A percentile compares a stretch with the other conserved stretches of the same genome.
These are phyloP conservation scores for Tetracladium setigerum DNA, from an alignment of 495 filamentous ascomycete species.

Conservation along the genomic window DNA sequence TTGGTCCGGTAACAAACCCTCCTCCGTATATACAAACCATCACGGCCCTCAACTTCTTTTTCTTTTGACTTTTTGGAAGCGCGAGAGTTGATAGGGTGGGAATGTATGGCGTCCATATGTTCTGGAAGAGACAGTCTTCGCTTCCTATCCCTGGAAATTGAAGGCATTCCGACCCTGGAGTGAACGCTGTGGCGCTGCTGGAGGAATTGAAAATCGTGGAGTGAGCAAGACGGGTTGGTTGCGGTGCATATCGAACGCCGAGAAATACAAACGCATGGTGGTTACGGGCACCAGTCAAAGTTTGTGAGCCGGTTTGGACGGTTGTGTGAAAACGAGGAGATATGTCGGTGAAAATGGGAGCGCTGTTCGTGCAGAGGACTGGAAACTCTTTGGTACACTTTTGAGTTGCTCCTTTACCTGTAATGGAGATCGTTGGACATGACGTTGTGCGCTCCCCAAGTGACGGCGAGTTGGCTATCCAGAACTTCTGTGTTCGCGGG, in stretches of 20 bases:
- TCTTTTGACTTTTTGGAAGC: constrained; percentile 28
- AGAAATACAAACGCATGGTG: constrained; percentile 32
- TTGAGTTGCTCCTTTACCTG: too few relatives aligned
- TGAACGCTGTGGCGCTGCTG: constrained; percentile 12
- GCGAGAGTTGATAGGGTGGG: constrained; percentile 29
- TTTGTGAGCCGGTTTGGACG: not conserved
- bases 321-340: too few relatives aligned
- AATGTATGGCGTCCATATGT: constrained; percentile 40
- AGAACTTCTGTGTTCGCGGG: constrained; percentile 14
- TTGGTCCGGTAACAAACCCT: constrained; percentile 41
- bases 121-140: constrained; percentile 37
- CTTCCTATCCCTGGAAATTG: constrained; percentile 25
- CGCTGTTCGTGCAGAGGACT: too few relatives aligned
- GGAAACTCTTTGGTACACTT: too few relatives aligned
- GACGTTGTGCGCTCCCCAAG: too few relatives aligned
- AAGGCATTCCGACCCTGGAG: constrained; percentile 25
- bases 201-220: constrained; percentile 13
- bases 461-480: too few relatives aligned
- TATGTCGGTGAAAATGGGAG: too few relatives aligned
- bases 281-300: constrained; percentile 31
- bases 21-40: constrained; percentile 56
- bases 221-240: constrained; percentile 28
- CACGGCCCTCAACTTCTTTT: constrained; percentile 35
- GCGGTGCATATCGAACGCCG: constrained; percentile 33
- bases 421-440: too few relatives aligned